Evolutionary conservation across 352 stramenopile species (phyloP).

Genomic region (Pythium guiyangense): DNA sequence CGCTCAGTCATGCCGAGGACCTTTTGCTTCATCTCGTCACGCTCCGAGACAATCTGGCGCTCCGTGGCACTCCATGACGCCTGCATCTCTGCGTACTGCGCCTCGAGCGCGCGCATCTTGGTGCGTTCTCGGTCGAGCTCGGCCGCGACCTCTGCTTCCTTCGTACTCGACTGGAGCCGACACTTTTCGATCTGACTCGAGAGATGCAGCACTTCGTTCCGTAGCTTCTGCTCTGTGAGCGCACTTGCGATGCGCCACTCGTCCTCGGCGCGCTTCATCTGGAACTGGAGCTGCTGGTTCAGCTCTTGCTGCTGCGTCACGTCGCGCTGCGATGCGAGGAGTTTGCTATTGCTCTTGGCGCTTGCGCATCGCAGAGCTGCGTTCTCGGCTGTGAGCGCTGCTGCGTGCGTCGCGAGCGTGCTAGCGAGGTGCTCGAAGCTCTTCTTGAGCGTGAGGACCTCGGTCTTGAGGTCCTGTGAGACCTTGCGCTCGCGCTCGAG

Average conservation of each 20-base stretch:
- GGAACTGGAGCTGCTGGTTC: slow-evolving; percentile 14
- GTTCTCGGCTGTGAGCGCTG: slow-evolving; percentile 23
- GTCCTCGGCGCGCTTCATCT: slow-evolving; percentile 34
- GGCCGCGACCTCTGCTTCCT: slow-evolving; percentile 26
- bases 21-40: slow-evolving; percentile 52
- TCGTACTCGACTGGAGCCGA: slow-evolving; percentile 28
- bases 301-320: slow-evolving; percentile 9
- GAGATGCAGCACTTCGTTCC: slow-evolving; percentile 61
- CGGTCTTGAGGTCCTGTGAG: slow-evolving; percentile 27
- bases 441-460: slow-evolving; percentile 34
- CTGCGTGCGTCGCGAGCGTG: slow-evolving; percentile 9
- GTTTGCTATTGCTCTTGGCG: slow-evolving; percentile 11
- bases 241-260: slow-evolving; percentile 26
- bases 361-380: slow-evolving; percentile 7
- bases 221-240: slow-evolving; percentile 59
- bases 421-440: slow-evolving; percentile 25
- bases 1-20: slow-evolving; percentile 31
- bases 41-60: slow-evolving; percentile 30
- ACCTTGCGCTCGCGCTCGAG: slow-evolving; percentile 51
- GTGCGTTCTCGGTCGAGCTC: slow-evolving; percentile 23
- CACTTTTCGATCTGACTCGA: slow-evolving; percentile 49
- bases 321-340: slow-evolving; percentile 22
- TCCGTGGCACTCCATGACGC: slow-evolving; percentile 31
- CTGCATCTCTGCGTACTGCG: slow-evolving; percentile 25
- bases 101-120: slow-evolving; percentile 39